phyloP scores from a whole-genome alignment of 345 rosid genomes.

The Corchorus olitorius region DNA sequence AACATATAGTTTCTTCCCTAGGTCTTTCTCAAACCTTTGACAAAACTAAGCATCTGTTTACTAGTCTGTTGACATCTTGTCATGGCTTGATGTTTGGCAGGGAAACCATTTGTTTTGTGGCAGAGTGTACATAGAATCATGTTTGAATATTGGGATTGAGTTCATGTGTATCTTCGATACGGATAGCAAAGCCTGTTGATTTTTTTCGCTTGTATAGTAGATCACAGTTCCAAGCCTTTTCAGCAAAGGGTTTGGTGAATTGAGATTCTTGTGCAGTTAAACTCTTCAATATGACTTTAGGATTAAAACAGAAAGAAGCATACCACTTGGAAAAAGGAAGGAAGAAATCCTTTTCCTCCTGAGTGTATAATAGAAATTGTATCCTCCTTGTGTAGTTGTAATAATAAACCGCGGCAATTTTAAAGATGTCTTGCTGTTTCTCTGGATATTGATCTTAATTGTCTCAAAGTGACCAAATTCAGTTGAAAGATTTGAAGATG shows the following conservation, averaged over 20 bases:
- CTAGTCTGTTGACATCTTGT: background rate
- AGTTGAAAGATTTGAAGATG: no score
- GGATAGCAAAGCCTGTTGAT: conserved; percentile 6
- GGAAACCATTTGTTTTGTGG: conserved; percentile 24
- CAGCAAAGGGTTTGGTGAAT: background rate
- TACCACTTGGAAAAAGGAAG: conserved; percentile 8
- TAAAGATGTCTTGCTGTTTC: background rate
- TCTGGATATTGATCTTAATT: background rate
- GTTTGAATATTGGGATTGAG: conserved; percentile 26
- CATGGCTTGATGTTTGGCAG: conserved; percentile 21
- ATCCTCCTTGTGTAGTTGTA: background rate
- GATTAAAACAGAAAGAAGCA: background rate
- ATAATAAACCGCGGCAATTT: no score
- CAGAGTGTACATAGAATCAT: conserved; percentile 32
- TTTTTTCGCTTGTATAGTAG: conserved; percentile 30
- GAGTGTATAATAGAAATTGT: conserved; percentile 14
- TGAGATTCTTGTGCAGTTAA: conserved; percentile 30
- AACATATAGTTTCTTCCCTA: background rate
- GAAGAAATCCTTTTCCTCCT: conserved; percentile 13
- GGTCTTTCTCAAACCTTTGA: background rate
- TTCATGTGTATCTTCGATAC: conserved; percentile 21
- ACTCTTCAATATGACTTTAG: conserved; percentile 15
- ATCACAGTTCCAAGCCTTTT: conserved; percentile 14
- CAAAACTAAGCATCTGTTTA: no score
- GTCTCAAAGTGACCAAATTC: background rate